A percentile compares a stretch with the other conserved stretches of the same genome.
phyloP scores from a whole-genome alignment of 176 grass and related monocot genomes.

The Rhipidocladum racemiflorum region DNA sequence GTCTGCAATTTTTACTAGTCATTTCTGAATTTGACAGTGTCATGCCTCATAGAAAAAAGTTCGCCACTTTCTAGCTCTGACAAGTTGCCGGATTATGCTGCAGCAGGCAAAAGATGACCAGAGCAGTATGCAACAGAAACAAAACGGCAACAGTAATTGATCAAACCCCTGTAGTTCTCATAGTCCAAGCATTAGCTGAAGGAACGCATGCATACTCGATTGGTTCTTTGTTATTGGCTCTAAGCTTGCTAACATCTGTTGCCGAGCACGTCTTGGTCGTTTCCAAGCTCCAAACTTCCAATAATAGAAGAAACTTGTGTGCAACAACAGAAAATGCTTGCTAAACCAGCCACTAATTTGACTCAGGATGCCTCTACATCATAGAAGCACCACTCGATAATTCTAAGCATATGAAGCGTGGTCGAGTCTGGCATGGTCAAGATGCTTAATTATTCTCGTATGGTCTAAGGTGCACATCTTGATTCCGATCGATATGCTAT shows the following conservation, averaged over 20 bases:
- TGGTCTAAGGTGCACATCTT: background rate
- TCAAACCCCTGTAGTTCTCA: background rate
- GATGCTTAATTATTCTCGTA: background rate
- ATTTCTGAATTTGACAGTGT: slow-evolving; percentile 1
- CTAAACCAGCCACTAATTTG: background rate
- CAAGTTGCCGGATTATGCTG: background rate
- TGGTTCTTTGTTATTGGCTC: background rate
- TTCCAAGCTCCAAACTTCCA: background rate
- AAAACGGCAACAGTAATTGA: background rate
- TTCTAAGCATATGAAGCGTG: background rate
- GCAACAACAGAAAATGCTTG: background rate
- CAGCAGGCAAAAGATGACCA: background rate
- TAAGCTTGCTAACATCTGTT: background rate
- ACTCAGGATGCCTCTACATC: background rate
- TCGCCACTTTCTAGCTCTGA: background rate
- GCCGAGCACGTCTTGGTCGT: slow-evolving; percentile 4
- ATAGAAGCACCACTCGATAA: background rate
- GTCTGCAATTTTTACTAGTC: background rate
- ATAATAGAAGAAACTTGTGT: background rate
- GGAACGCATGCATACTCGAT: background rate
- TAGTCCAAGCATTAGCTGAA: background rate
- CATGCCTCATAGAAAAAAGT: background rate
- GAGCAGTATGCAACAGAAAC: background rate
- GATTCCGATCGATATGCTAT: background rate
- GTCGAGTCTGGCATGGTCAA: background rate